phyloP scores from a whole-genome alignment of 352 stramenopile species.

The Globisporangium polare region DNA sequence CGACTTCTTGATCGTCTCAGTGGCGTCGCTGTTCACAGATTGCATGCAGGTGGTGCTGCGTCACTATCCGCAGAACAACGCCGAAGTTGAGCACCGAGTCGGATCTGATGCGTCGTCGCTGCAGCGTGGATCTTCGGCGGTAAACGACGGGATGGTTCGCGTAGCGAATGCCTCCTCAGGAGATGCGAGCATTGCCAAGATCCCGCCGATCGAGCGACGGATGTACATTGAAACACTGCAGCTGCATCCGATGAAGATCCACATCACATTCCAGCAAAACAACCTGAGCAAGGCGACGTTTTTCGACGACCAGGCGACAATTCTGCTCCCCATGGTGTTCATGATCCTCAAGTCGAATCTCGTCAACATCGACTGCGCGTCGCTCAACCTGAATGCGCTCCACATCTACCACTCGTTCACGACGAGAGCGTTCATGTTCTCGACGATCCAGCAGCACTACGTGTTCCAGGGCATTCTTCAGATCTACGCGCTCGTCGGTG shows the following conservation, averaged over 20 bases:
- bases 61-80: conserved; percentile 20
- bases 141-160: not conserved
- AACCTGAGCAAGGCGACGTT: conserved; percentile 36
- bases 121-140: not conserved
- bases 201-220: conserved; percentile 40
- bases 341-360: conserved; percentile 61
- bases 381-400: conserved; percentile 77
- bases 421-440: conserved; percentile 62
- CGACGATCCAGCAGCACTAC: conserved; percentile 80
- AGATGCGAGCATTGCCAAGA: conserved; percentile 15
- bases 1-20: conserved; percentile 54
- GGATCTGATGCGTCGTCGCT: not conserved
- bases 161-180: not conserved
- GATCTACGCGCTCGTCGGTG: conserved; percentile 71
- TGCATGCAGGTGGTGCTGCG: conserved; percentile 39
- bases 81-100: not conserved
- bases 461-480: conserved; percentile 71
- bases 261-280: conserved; percentile 75
- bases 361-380: conserved; percentile 74
- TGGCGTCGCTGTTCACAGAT: conserved; percentile 35
- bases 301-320: conserved; percentile 37
- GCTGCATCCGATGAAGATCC: conserved; percentile 74
- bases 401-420: conserved; percentile 82
- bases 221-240: conserved; percentile 87
- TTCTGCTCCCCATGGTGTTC: conserved; percentile 54